phyloP scores from a whole-genome alignment of 805 yeast genomes.

The Phaffomyces antillensis region DNA sequence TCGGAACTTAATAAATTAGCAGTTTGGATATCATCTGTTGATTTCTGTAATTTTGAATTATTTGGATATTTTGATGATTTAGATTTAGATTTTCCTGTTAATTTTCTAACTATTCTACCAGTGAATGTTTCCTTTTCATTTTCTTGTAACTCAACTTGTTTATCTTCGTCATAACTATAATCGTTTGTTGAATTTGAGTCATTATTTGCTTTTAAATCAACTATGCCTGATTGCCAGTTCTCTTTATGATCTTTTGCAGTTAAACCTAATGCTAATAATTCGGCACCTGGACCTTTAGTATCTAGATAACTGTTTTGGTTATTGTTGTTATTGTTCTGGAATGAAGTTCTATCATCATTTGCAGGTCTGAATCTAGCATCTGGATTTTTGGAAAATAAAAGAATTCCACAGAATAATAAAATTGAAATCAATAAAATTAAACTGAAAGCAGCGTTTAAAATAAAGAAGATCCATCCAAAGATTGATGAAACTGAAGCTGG shows the following conservation, averaged over 20 bases:
- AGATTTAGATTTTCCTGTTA: slow-evolving; percentile 27
- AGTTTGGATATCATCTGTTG: neutral
- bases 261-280: slow-evolving; percentile 64
- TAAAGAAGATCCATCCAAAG: slow-evolving; percentile 89
- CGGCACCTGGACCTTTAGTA: slow-evolving; percentile 33
- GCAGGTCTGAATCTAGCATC: slow-evolving; percentile 86
- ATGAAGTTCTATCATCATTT: slow-evolving; percentile 86
- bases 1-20: too few species aligned
- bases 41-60: slow-evolving; percentile 4
- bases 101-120: slow-evolving; percentile 34
- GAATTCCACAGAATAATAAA: slow-evolving; percentile 55
- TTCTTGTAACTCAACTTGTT: too few species aligned
- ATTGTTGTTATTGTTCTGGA: slow-evolving; percentile 44
- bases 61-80: slow-evolving; percentile 8
- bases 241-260: slow-evolving; percentile 79
- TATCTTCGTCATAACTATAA: slow-evolving; percentile 10
- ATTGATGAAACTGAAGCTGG: slow-evolving; percentile 71
- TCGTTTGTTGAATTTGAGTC: slow-evolving; percentile 15
- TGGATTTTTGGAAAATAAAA: slow-evolving; percentile 73
- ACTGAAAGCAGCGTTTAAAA: slow-evolving; percentile 84
- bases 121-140: slow-evolving; percentile 32
- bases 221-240: slow-evolving; percentile 61
- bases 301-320: neutral
- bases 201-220: slow-evolving; percentile 14
- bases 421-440: slow-evolving; percentile 64